Evolutionary conservation across 192 early-diverging fungal genomes (phyloP).

Genomic region (Podochytrium sp.): DNA sequence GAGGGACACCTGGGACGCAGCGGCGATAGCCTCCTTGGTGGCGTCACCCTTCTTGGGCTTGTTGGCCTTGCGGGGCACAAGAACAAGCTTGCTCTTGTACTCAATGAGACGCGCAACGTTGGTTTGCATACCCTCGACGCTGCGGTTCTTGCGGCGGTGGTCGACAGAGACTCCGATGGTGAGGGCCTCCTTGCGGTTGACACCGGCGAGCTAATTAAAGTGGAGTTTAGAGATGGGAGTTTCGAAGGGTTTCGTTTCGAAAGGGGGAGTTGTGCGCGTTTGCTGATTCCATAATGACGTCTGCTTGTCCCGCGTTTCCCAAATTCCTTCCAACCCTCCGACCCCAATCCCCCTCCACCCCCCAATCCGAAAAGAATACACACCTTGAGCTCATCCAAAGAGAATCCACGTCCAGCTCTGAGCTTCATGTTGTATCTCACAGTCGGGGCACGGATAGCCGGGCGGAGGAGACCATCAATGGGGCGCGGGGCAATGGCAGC

Average conservation of each 20-base stretch:
- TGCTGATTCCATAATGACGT: slow-evolving; percentile 13
- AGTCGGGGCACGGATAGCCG: slow-evolving; percentile 94
- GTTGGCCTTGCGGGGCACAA: slow-evolving; percentile 93
- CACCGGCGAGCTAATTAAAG: slow-evolving; percentile 75
- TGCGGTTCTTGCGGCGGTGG: slow-evolving; percentile 94
- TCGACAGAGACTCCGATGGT: slow-evolving; percentile 96
- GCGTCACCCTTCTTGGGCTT: slow-evolving; percentile 84
- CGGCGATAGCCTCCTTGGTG: slow-evolving; percentile 48
- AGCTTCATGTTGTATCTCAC: slow-evolving; percentile 98
- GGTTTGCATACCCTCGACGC: slow-evolving; percentile 87
- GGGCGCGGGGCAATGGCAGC: slow-evolving; percentile 95
- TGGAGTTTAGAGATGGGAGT: neutral
- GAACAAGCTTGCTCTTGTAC: slow-evolving; percentile 93
- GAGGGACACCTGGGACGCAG: slow-evolving; percentile 64
- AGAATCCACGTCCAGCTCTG: slow-evolving; percentile 96
- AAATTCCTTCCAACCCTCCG: slow-evolving; percentile 14
- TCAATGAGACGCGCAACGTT: slow-evolving; percentile 94
- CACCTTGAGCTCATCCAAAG: slow-evolving; percentile 97
- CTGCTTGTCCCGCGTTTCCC: neutral
- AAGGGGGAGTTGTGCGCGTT: neutral
- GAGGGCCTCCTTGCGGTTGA: slow-evolving; percentile 90
- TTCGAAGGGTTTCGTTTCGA: neutral
- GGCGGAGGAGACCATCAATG: slow-evolving; percentile 93
- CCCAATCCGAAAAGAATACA: slow-evolving; percentile 9
- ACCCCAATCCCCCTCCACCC: neutral